These are phyloP conservation scores for Ascobolus immersus DNA, from an alignment of 495 filamentous ascomycete genomes.

Conservation along the genomic window DNA sequence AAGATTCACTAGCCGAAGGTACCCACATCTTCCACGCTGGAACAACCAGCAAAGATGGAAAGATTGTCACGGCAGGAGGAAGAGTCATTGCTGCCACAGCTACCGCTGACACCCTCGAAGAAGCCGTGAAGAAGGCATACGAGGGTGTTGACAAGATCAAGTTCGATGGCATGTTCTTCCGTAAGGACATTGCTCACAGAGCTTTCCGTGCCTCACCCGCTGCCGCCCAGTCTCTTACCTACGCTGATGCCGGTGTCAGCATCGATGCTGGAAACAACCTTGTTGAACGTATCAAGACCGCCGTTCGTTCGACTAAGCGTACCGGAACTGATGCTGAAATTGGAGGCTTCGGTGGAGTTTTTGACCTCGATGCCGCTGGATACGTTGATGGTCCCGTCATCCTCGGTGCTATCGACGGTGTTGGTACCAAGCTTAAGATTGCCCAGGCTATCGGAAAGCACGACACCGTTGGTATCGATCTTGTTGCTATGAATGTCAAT, in stretches of 20 bases:
- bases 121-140: conserved; percentile 68
- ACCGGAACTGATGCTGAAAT: conserved; percentile 75
- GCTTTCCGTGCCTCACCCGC: conserved; percentile 8
- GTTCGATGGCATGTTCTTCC: conserved; percentile 77
- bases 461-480: conserved; percentile 77
- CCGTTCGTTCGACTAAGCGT: conserved; percentile 50
- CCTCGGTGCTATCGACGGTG: conserved; percentile 79
- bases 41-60: conserved; percentile 36
- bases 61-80: conserved; percentile 55
- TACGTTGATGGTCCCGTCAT: conserved; percentile 50
- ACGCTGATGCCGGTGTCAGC: conserved; percentile 77
- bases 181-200: conserved; percentile 71
- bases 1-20: conserved; percentile 19
- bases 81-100: conserved; percentile 78
- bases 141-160: conserved; percentile 46
- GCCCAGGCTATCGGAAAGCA: conserved; percentile 71
- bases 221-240: conserved; percentile 36
- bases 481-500: conserved; percentile 98
- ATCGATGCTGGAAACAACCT: conserved; percentile 80
- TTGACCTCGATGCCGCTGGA: conserved; percentile 54
- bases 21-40: conserved; percentile 83
- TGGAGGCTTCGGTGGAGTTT: conserved; percentile 79
- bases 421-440: conserved; percentile 90
- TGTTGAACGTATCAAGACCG: conserved; percentile 64
- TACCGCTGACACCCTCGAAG: conserved; percentile 43